Evolutionary conservation across 176 grass and related monocot genomes (phyloP).

Genomic region (Rhynchospora tenuis): DNA sequence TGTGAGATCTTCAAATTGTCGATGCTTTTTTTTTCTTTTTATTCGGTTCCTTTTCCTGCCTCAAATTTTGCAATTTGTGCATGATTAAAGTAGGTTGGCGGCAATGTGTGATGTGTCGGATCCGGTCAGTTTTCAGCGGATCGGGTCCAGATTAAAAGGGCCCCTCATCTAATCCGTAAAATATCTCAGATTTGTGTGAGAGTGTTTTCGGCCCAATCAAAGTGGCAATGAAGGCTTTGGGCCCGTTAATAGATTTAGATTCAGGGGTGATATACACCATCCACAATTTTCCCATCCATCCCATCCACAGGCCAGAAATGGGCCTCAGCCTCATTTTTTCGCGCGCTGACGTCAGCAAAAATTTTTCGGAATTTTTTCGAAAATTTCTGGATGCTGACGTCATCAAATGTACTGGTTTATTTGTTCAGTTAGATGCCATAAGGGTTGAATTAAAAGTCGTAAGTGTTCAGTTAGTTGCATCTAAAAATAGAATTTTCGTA

Average conservation of each 20-base stretch:
- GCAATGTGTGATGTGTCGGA: not conserved
- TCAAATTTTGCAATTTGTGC: not conserved
- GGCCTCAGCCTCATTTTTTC: too few relatives aligned
- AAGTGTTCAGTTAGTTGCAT: too few relatives aligned
- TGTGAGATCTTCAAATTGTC: conserved; percentile 2
- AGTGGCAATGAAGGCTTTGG: not conserved
- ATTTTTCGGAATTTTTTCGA: too few relatives aligned
- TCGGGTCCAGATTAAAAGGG: not conserved
- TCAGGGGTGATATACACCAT: too few relatives aligned
- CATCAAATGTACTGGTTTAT: too few relatives aligned
- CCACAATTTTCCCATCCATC: too few relatives aligned
- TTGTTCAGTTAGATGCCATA: too few relatives aligned
- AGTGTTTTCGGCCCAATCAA: not conserved
- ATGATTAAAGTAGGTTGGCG: not conserved
- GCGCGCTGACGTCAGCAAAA: too few relatives aligned
- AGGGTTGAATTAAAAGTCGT: too few relatives aligned
- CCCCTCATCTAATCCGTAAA: not conserved
- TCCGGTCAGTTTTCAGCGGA: not conserved
- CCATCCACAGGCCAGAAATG: too few relatives aligned
- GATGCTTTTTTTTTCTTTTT: not conserved
- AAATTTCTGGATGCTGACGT: too few relatives aligned
- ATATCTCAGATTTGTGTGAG: not conserved
- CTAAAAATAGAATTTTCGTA: too few relatives aligned
- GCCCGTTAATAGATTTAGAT: not conserved
- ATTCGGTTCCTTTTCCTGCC: conserved; percentile 16